Conservation (phyloP, 371 early-diverging fungal species). For the Actinomortierella wolfii region DNA sequence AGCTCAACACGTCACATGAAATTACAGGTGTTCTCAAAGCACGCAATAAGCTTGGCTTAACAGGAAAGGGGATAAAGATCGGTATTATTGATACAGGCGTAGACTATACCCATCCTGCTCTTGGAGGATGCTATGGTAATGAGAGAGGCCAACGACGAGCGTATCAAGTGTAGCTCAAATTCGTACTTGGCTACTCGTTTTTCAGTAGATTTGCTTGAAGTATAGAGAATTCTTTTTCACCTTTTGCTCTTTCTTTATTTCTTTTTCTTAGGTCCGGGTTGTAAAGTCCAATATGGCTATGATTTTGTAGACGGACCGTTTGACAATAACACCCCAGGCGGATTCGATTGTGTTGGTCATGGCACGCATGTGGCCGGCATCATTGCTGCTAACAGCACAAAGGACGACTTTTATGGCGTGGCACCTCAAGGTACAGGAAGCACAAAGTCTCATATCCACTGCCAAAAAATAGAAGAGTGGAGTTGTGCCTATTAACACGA, state of each 20-base stretch:
- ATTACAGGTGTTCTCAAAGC: slow-evolving; percentile 26
- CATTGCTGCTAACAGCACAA: slow-evolving; percentile 52
- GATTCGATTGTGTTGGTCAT: slow-evolving; percentile 49
- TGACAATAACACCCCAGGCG: slow-evolving; percentile 6
- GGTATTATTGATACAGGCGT: slow-evolving; percentile 63
- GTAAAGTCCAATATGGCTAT: slow-evolving; percentile 50
- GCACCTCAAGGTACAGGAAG: slow-evolving; percentile 51
- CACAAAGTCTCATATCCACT: neutral
- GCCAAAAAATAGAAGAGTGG: neutral
- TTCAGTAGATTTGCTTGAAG: too few relatives aligned
- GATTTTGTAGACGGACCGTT: slow-evolving; percentile 60
- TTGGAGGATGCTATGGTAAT: slow-evolving; percentile 74
- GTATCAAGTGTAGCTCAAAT: too few relatives aligned
- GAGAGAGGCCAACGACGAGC: too few relatives aligned
- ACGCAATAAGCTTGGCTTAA: slow-evolving; percentile 31
- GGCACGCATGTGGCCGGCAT: slow-evolving; percentile 73
- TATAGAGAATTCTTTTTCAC: too few relatives aligned
- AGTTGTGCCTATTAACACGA: neutral
- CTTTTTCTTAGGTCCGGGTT: slow-evolving; percentile 48
- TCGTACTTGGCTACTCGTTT: too few relatives aligned
- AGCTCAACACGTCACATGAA: slow-evolving; percentile 33
- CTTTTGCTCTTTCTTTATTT: neutral
- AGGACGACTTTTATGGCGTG: slow-evolving; percentile 54
- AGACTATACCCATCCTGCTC: slow-evolving; percentile 69
- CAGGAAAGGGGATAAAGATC: slow-evolving; percentile 66